A percentile compares a stretch with the other conserved stretches of the same genome.
Evolutionary conservation across 116 monocot genomes (phyloP).

Genomic region (Trichopus zeylanicus): DNA sequence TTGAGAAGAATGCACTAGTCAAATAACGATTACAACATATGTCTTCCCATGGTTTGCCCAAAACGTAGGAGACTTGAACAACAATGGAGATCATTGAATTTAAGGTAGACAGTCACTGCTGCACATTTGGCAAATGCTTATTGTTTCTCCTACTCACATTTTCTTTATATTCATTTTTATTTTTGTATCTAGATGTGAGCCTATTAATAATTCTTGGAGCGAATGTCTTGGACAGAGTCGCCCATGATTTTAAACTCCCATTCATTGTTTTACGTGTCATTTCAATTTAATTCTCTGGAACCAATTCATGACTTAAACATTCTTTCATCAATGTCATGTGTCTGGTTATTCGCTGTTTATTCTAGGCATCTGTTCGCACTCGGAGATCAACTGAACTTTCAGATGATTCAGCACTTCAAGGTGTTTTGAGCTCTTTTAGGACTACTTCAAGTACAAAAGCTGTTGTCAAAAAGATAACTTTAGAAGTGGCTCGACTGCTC

Average conservation of each 20-base stretch:
- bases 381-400: slow-evolving; percentile 34
- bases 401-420: slow-evolving; percentile 41
- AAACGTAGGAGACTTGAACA: too few relatives aligned
- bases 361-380: slow-evolving; percentile 52
- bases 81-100: too few relatives aligned
- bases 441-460: slow-evolving; percentile 25
- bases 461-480: slow-evolving; percentile 42
- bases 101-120: too few relatives aligned
- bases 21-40: too few relatives aligned
- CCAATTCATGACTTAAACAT: background rate
- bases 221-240: background rate
- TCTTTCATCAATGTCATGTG: background rate
- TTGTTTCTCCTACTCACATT: too few relatives aligned
- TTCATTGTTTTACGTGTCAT: background rate
- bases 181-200: too few relatives aligned
- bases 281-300: background rate
- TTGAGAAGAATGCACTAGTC: too few relatives aligned
- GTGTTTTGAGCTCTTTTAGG: slow-evolving; percentile 45
- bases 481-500: slow-evolving; percentile 47
- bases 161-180: too few relatives aligned
- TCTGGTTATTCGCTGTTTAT: background rate
- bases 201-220: too few relatives aligned
- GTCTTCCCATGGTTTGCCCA: too few relatives aligned
- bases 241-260: background rate
- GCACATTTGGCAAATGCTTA: too few relatives aligned